phyloP scores from a whole-genome alignment of 129 eudicot genomes.

The Mikania micrantha region DNA sequence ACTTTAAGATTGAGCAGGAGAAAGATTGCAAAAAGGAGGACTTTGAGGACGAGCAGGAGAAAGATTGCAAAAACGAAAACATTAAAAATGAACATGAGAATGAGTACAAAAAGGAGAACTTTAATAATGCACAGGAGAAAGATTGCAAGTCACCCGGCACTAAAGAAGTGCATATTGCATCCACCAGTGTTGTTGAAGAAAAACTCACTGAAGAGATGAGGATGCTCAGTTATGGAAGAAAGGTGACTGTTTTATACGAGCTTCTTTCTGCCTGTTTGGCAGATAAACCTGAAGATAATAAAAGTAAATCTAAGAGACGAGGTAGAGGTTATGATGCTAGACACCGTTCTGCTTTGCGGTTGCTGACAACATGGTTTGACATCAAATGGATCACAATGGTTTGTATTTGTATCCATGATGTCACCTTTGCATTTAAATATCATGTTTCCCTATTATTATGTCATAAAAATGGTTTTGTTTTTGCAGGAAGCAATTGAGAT shows the following conservation, averaged over 20 bases:
- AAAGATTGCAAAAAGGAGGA: slow-evolving; percentile 2
- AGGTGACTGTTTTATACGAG: slow-evolving; percentile 70
- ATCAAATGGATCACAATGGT: slow-evolving; percentile 84
- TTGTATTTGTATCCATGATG: neutral
- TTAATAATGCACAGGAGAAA: slow-evolving; percentile 21
- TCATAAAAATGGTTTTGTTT: neutral
- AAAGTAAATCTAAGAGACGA: slow-evolving; percentile 36
- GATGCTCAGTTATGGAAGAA: slow-evolving; percentile 59
- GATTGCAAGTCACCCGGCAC: slow-evolving; percentile 35
- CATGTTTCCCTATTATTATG: neutral
- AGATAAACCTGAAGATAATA: slow-evolving; percentile 43
- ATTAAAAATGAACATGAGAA: slow-evolving; percentile 21
- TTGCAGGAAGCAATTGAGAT: slow-evolving; percentile 91
- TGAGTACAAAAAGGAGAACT: neutral
- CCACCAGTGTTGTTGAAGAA: slow-evolving; percentile 34
- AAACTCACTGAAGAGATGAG: slow-evolving; percentile 53
- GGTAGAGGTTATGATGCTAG: slow-evolving; percentile 88
- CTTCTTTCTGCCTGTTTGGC: slow-evolving; percentile 95
- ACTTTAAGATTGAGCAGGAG: slow-evolving; percentile 25
- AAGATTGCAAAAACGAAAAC: slow-evolving; percentile 5
- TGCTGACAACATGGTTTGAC: slow-evolving; percentile 87
- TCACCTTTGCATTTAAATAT: neutral
- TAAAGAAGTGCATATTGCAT: slow-evolving; percentile 24
- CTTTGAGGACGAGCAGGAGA: slow-evolving; percentile 24
- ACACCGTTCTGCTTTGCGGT: slow-evolving; percentile 92